Evolutionary conservation across 139 green algal species (phyloP), one percentile per base, ranked within the genome.

Genomic region (Pycnococcus provasolii): DNA sequence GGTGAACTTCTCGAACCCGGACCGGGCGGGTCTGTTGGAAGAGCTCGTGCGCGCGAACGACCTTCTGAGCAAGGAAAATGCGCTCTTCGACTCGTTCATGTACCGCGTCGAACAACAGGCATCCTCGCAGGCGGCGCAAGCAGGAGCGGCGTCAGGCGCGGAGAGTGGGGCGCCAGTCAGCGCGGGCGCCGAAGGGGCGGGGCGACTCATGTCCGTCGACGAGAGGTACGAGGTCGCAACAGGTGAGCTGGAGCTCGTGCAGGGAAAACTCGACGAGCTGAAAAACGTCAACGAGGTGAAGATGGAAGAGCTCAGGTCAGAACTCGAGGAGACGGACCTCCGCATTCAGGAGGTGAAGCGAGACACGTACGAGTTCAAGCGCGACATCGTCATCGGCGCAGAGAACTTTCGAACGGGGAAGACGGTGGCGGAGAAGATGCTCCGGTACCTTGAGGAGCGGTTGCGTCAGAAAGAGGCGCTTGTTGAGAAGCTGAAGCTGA

Each of bases 341-440:
- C 79, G 82, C 55, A 88, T 90, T 41, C 76, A 74, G 13, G 86
- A 90, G 64, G 82, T 74, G 15, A 87, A 87, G 60, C 87, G 86
- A 63, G 83, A 88, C 54, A 88, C 83, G 3, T 88, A 89, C 65
- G 86, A 92, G 73, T 92, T 92, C 77, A 90, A 89, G 78, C 73
- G 84, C 2, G 86, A 92, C 72, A 82, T 92, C 75, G 88, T 90
- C 58, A 81, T 91, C 4, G 84, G 80, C 5, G 86, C 76, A 41
- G 86, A 90, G 62, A 87, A 90, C 73, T 53, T 76, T 2, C 69
- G 83, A 11, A 87, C 74, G 4, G 84, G 86, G 53, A 86, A 85
- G 65, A 87, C 58, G 7, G 62, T 79, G 53, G 81, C 83, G 1
- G 82, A 89, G 64, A 89, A 88, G 67, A 79, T 94, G 67, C 66